Conservation (phyloP, 2,329 filamentous ascomycete genomes). For the Scedosporium minutisporum region DNA sequence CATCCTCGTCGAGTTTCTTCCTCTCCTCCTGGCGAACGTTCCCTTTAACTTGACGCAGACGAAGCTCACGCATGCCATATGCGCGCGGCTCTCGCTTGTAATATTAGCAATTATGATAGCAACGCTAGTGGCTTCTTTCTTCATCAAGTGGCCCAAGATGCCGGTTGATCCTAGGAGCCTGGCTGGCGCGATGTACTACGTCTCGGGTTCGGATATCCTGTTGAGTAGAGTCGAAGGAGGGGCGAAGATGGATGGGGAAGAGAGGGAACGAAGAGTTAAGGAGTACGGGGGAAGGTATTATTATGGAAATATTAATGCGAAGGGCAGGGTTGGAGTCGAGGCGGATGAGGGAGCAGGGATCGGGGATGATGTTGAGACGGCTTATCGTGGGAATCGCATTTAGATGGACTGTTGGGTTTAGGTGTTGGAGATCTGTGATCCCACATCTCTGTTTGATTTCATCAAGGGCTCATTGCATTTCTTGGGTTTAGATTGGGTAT, state of each 20-base stretch:
- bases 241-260: conserved; percentile 4
- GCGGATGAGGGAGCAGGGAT: neutral
- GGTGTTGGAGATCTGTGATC: neutral
- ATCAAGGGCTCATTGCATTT: too few species aligned
- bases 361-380: neutral
- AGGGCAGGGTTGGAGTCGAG: conserved; percentile 1
- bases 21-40: conserved; percentile 37
- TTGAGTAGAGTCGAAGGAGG: conserved; percentile 11
- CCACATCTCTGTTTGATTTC: neutral
- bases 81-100: conserved; percentile 26
- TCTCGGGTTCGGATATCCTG: conserved; percentile 13
- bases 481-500: neutral
- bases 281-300: conserved; percentile 11
- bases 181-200: conserved; percentile 34
- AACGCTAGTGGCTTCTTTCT: conserved; percentile 28
- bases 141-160: conserved; percentile 32
- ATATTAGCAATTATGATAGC: conserved; percentile 33
- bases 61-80: conserved; percentile 27
- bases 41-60: conserved; percentile 34
- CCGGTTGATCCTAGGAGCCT: conserved; percentile 37
- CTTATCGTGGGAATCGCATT: neutral
- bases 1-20: conserved; percentile 40
- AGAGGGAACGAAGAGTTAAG: conserved; percentile 9
- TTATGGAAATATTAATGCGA: conserved; percentile 6
- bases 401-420: neutral